Conservation (phyloP, 2,329 filamentous ascomycete species). For the Fusarium nygamai region DNA sequence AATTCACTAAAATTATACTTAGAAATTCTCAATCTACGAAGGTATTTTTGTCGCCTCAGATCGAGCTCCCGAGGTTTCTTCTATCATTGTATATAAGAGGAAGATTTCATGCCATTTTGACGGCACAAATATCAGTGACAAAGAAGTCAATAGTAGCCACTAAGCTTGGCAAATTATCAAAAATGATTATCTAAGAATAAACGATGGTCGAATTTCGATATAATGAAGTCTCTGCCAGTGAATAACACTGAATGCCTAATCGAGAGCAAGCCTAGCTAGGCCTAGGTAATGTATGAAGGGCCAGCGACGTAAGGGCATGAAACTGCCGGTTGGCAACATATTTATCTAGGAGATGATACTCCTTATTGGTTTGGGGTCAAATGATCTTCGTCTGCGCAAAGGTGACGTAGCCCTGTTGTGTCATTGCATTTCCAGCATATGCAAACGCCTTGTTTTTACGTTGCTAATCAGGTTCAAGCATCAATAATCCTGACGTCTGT, state of each 20-base stretch:
- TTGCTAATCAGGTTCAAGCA: background rate
- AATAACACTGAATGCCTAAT: background rate
- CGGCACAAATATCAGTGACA: background rate
- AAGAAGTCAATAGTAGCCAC: background rate
- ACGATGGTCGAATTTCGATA: background rate
- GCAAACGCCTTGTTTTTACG: background rate
- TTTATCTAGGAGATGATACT: background rate
- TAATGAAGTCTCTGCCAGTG: background rate
- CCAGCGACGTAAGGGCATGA: background rate
- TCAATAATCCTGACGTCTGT: slow-evolving; percentile 63
- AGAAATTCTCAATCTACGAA: background rate
- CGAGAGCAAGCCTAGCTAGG: background rate
- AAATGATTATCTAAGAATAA: background rate
- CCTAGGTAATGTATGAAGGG: background rate
- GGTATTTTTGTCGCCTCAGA: background rate
- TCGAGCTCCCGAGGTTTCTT: background rate
- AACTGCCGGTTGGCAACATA: background rate
- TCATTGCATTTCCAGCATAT: slow-evolving; percentile 4
- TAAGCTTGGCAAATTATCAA: background rate
- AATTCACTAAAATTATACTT: background rate
- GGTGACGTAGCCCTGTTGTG: background rate
- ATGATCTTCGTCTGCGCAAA: background rate
- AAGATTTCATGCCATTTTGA: background rate
- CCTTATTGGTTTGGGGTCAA: background rate
- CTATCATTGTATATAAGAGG: background rate